These are phyloP conservation scores for Letharia columbiana DNA, from an alignment of 495 filamentous ascomycete species.

Conservation along the genomic window DNA sequence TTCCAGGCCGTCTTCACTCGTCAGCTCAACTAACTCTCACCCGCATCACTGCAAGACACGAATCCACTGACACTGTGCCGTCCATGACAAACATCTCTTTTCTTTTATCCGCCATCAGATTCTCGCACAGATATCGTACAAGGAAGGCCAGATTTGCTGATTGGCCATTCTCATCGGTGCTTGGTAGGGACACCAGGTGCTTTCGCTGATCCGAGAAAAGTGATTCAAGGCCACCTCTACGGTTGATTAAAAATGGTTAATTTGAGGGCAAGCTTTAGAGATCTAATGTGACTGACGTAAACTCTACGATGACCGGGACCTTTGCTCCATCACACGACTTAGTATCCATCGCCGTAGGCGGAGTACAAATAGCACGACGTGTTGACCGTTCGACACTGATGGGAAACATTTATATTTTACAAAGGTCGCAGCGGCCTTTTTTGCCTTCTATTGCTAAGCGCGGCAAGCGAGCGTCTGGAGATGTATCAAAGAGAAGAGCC, in stretches of 20 bases:
- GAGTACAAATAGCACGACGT: background rate
- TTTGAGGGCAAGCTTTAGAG: background rate
- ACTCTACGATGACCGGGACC: slow-evolving; percentile 59
- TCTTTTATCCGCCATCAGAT: slow-evolving; percentile 76
- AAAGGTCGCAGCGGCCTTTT: background rate
- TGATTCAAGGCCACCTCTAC: slow-evolving; percentile 88
- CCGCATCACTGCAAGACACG: background rate
- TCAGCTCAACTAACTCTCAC: slow-evolving; percentile 10
- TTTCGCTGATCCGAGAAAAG: slow-evolving; percentile 77
- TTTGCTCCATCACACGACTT: slow-evolving; percentile 9
- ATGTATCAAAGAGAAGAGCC: background rate
- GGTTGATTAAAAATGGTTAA: slow-evolving; percentile 12
- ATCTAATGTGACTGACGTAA: slow-evolving; percentile 48
- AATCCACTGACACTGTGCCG: slow-evolving; percentile 57
- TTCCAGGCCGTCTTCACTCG: slow-evolving; percentile 72
- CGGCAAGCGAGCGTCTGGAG: background rate
- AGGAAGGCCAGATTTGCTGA: slow-evolving; percentile 66
- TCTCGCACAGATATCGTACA: slow-evolving; percentile 68
- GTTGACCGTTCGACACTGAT: background rate
- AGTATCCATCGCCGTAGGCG: background rate
- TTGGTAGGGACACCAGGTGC: slow-evolving; percentile 60
- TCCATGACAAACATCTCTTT: slow-evolving; percentile 87
- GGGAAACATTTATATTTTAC: background rate
- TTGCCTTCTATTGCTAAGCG: background rate
- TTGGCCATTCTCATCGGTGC: slow-evolving; percentile 46